These are phyloP conservation scores for Penicillium sp. DNA, from an alignment of 2,329 filamentous ascomycete genomes.

Conservation along the genomic window DNA sequence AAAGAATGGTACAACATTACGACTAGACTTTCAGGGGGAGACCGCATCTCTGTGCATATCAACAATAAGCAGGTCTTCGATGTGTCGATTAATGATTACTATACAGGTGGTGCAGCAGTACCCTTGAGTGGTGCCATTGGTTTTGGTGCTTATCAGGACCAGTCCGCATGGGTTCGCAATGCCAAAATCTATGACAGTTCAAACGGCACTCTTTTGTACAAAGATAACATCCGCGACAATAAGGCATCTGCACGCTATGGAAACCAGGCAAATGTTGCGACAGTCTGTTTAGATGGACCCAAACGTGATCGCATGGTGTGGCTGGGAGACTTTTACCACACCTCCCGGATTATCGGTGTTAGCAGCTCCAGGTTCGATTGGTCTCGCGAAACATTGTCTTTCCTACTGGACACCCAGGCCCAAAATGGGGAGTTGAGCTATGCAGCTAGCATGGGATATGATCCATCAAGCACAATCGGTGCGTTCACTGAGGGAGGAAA, in stretches of 20 bases:
- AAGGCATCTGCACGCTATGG: constrained; percentile 19
- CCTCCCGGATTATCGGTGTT: constrained; percentile 18
- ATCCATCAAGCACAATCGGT: constrained; percentile 19
- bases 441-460: constrained; percentile 15
- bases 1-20: constrained; percentile 10
- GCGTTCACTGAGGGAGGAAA: constrained; percentile 12
- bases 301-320: constrained; percentile 59
- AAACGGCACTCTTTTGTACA: constrained; percentile 19
- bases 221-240: constrained; percentile 11
- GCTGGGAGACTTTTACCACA: constrained; percentile 25
- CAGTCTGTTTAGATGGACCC: constrained; percentile 54
- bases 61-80: constrained; percentile 2
- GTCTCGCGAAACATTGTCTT: constrained; percentile 14
- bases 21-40: not conserved
- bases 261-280: constrained; percentile 30
- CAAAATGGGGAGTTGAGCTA: constrained; percentile 12
- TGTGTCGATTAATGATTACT: constrained; percentile 6
- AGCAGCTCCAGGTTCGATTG: constrained; percentile 20
- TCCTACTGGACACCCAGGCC: constrained; percentile 16
- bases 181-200: constrained; percentile 12
- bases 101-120: constrained; percentile 5
- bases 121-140: constrained; percentile 10
- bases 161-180: constrained; percentile 17
- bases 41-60: constrained; percentile 8
- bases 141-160: constrained; percentile 26